Conservation (phyloP, 768 basidiomycete species). For the Saitozyma sp. region DNA sequence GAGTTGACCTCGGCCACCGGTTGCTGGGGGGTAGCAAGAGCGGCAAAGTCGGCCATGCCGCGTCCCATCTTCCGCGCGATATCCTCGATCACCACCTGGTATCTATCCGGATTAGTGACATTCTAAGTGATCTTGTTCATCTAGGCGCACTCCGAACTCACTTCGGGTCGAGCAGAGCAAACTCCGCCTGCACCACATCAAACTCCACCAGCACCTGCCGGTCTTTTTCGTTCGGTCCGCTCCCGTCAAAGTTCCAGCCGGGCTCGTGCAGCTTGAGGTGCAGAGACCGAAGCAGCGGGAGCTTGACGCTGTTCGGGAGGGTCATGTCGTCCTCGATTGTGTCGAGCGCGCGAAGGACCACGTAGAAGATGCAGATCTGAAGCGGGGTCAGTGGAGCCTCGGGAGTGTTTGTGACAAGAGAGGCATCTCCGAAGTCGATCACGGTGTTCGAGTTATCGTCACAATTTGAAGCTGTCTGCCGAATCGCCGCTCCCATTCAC, state of each 20-base stretch:
- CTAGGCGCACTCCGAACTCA: slow-evolving; percentile 43
- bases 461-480: background rate
- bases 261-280: slow-evolving; percentile 74
- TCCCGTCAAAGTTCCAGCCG: slow-evolving; percentile 82
- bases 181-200: slow-evolving; percentile 74
- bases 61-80: slow-evolving; percentile 82
- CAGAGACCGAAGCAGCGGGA: slow-evolving; percentile 78
- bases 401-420: background rate
- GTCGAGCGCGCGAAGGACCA: slow-evolving; percentile 90
- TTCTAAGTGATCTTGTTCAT: background rate
- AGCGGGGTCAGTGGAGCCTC: no score
- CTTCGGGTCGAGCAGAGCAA: slow-evolving; percentile 67
- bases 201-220: slow-evolving; percentile 80
- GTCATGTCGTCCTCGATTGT: slow-evolving; percentile 99
- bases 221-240: slow-evolving; percentile 85
- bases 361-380: slow-evolving; percentile 91
- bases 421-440: background rate
- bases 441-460: background rate
- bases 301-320: slow-evolving; percentile 79
- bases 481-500: no score
- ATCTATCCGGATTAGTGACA: slow-evolving; percentile 47
- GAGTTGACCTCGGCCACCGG: slow-evolving; percentile 65
- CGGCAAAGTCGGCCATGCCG: slow-evolving; percentile 95
- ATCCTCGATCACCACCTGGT: slow-evolving; percentile 75
- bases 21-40: slow-evolving; percentile 68